Evolutionary conservation across 192 early-diverging fungal species (phyloP).

Genomic region (Pilobolus umbonatus): DNA sequence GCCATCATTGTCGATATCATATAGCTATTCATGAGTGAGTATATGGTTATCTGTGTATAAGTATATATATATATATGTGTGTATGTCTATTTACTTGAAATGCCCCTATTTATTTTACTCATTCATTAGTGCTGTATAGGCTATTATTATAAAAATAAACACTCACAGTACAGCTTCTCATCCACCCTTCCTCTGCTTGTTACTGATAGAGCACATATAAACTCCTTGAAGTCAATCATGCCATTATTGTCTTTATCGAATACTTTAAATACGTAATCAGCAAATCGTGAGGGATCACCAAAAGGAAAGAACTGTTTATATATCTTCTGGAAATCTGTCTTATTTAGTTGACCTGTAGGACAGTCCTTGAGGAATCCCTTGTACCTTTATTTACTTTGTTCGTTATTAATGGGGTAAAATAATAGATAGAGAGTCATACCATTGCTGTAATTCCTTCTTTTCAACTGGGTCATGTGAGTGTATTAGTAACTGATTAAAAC

Average conservation of each 20-base stretch:
- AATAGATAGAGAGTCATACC: conserved; percentile 43
- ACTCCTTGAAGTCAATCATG: conserved; percentile 88
- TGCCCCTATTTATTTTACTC: conserved; percentile 10
- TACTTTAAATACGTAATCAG: conserved; percentile 87
- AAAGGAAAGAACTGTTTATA: conserved; percentile 98
- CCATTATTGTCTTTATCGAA: conserved; percentile 91
- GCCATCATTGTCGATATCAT: conserved; percentile 88
- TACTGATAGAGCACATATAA: conserved; percentile 79
- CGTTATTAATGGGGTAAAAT: neutral
- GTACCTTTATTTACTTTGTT: conserved; percentile 52
- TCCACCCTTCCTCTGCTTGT: conserved; percentile 78
- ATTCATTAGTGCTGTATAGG: neutral
- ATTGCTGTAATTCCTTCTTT: conserved; percentile 93
- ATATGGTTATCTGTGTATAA: neutral
- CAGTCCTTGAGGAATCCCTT: conserved; percentile 94
- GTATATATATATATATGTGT: neutral
- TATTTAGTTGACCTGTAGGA: conserved; percentile 78
- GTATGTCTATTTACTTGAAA: conserved; percentile 19
- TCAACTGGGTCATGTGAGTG: conserved; percentile 49
- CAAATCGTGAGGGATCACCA: conserved; percentile 85
- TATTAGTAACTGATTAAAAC: neutral
- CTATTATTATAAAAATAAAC: neutral
- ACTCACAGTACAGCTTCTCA: conserved; percentile 80
- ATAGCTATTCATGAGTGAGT: conserved; percentile 42
- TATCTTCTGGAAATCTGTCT: conserved; percentile 83